Percentiles rank a stretch among this genome's conserved stretches.
phyloP scores from a whole-genome alignment of 2,329 filamentous ascomycete genomes.

The Mycocentrospora acerina region DNA sequence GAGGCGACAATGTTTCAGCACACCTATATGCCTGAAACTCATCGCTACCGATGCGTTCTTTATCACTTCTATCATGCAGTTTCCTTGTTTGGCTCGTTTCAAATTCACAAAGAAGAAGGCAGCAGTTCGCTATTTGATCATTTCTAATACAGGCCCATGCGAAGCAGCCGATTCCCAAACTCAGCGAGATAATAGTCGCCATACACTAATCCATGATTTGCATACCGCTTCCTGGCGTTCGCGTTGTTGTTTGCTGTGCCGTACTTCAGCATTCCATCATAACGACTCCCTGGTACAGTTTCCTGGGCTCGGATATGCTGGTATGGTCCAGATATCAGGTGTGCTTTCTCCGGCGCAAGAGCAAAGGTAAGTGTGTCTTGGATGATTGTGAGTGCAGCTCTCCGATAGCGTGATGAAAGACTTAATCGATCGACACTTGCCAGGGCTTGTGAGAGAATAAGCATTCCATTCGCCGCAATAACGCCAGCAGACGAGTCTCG shows the following conservation, averaged over 20 bases:
- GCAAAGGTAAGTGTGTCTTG: slow-evolving; percentile 24
- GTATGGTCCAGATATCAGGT: slow-evolving; percentile 13
- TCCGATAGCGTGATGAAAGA: slow-evolving; percentile 20
- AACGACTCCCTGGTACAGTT: slow-evolving; percentile 21
- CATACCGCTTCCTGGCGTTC: slow-evolving; percentile 44
- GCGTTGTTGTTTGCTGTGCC: slow-evolving; percentile 50
- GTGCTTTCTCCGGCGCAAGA: slow-evolving; percentile 26
- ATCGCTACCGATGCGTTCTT: too few relatives aligned
- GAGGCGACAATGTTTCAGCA: too few relatives aligned
- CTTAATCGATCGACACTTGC: slow-evolving; percentile 36
- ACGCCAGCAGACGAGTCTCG: slow-evolving; percentile 46
- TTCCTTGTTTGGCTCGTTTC: too few relatives aligned
- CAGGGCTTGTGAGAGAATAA: slow-evolving; percentile 17
- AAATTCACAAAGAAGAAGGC: too few relatives aligned
- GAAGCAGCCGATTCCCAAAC: slow-evolving; percentile 46
- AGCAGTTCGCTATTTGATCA: background rate
- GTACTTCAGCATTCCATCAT: slow-evolving; percentile 48
- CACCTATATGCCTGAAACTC: too few relatives aligned
- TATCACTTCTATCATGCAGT: too few relatives aligned
- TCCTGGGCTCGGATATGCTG: slow-evolving; percentile 15
- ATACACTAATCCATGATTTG: slow-evolving; percentile 49
- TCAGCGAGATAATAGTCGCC: slow-evolving; percentile 50
- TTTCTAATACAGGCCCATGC: slow-evolving; percentile 19
- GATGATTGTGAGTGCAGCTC: slow-evolving; percentile 16
- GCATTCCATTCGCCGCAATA: slow-evolving; percentile 44